phyloP scores from a whole-genome alignment of 371 early-diverging fungal species.

The Umbelopsis sp. region DNA sequence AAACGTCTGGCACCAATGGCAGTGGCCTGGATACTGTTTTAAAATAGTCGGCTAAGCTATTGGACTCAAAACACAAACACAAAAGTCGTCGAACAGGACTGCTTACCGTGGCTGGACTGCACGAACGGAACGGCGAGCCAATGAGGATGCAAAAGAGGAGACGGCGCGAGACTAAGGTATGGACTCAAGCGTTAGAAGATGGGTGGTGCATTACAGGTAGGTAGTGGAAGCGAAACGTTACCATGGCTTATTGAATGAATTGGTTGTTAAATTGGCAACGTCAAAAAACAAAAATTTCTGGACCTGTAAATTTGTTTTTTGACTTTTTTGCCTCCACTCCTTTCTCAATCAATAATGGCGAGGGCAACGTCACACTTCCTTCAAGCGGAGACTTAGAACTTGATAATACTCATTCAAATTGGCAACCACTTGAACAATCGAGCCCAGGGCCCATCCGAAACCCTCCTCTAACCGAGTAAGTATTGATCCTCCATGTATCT shows the following conservation, averaged over 20 bases:
- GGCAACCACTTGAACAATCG: slow-evolving; percentile 4
- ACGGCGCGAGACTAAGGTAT: slow-evolving; percentile 5
- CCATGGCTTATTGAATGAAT: slow-evolving; percentile 2
- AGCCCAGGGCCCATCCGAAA: not conserved
- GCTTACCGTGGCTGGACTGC: slow-evolving; percentile 15
- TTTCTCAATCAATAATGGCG: not conserved
- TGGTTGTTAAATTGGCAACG: slow-evolving; percentile 5
- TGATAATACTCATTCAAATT: not conserved
- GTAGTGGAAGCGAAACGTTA: not conserved
- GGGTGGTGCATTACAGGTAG: not conserved
- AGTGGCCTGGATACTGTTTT: not conserved
- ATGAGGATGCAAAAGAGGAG: slow-evolving; percentile 16
- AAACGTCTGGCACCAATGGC: slow-evolving; percentile 38
- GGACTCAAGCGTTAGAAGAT: not conserved
- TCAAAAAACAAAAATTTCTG: slow-evolving; percentile 17
- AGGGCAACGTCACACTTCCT: no score
- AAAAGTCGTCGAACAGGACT: not conserved
- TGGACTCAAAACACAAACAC: not conserved
- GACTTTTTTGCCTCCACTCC: slow-evolving; percentile 3
- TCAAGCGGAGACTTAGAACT: not conserved
- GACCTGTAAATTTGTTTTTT: slow-evolving; percentile 9
- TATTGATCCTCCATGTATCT: not conserved
- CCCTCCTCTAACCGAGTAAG: slow-evolving; percentile 9
- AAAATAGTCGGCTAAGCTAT: not conserved
- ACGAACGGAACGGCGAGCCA: slow-evolving; percentile 15